phyloP scores from a whole-genome alignment of 208 protist genomes.

The Leishmania arabica region DNA sequence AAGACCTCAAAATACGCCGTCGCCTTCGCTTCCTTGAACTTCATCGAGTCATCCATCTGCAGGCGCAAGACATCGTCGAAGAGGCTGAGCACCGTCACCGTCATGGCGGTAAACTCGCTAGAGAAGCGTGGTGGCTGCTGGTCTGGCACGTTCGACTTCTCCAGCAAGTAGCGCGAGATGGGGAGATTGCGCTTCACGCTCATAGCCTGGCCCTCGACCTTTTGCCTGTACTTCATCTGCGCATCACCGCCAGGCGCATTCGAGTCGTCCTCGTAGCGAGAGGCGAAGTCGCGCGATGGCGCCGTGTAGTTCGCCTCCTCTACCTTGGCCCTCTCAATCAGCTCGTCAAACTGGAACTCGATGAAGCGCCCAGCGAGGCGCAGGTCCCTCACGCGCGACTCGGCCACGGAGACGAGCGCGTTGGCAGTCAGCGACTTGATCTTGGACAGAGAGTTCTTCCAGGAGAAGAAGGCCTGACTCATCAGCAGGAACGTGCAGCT shows the following conservation, averaged over 20 bases:
- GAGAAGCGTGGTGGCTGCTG: conserved; percentile 55
- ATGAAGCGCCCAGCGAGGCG: conserved; percentile 84
- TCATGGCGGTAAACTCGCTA: conserved; percentile 74
- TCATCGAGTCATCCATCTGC: conserved; percentile 76
- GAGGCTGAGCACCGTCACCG: conserved; percentile 67
- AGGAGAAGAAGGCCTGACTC: conserved; percentile 76
- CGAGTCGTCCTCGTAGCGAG: conserved; percentile 66
- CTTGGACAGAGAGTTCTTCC: conserved; percentile 72
- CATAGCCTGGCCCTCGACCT: conserved; percentile 48
- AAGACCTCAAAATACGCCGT: conserved; percentile 86
- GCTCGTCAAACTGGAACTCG: conserved; percentile 80
- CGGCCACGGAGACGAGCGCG: conserved; percentile 80
- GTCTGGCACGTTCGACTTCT: conserved; percentile 34
- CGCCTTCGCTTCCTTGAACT: conserved; percentile 78
- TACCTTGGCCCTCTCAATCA: conserved; percentile 60
- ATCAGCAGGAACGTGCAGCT: conserved; percentile 74
- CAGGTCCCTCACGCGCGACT: conserved; percentile 77
- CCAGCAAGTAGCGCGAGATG: conserved; percentile 64
- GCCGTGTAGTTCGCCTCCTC: conserved; percentile 54
- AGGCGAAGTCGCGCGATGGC: conserved; percentile 44
- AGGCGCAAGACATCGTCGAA: conserved; percentile 85
- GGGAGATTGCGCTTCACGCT: conserved; percentile 65
- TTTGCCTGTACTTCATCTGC: conserved; percentile 59
- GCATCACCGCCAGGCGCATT: conserved; percentile 56
- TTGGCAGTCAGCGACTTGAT: conserved; percentile 81